These are phyloP conservation scores for Penicillium riverlandense DNA, from an alignment of 495 filamentous ascomycete genomes.

Conservation along the genomic window DNA sequence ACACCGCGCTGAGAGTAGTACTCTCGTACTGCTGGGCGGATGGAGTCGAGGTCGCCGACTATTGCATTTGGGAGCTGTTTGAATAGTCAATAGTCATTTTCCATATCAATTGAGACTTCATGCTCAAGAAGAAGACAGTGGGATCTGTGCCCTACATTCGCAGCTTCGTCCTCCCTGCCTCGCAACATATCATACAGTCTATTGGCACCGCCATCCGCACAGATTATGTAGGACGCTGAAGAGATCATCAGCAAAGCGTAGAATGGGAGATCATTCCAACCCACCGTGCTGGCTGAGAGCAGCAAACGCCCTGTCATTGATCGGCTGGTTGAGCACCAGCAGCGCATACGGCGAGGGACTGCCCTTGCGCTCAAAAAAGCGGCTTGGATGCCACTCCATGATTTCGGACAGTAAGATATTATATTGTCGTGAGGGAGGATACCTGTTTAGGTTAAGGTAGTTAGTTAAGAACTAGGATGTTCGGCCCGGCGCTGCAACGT, in stretches of 20 bases:
- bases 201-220: conserved; percentile 91
- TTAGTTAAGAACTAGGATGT: no score
- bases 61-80: conserved; percentile 56
- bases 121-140: background rate
- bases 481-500: conserved; percentile 14
- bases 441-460: no score
- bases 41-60: conserved; percentile 85
- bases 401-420: background rate
- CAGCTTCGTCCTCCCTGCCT: conserved; percentile 19
- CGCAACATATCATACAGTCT: conserved; percentile 53
- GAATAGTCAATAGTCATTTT: background rate
- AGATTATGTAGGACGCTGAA: conserved; percentile 54
- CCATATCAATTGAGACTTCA: no score
- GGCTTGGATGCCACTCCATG: conserved; percentile 48
- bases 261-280: conserved; percentile 1
- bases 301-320: conserved; percentile 41
- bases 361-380: conserved; percentile 33
- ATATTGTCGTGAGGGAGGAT: no score
- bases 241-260: no score
- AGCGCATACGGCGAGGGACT: conserved; percentile 47
- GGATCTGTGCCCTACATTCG: conserved; percentile 26
- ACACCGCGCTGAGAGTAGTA: conserved; percentile 54
- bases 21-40: conserved; percentile 45
- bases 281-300: conserved; percentile 54
- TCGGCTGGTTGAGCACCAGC: conserved; percentile 65